Conservation (phyloP, 2,329 filamentous ascomycete species). For the Hirsutella minnesotensis region DNA sequence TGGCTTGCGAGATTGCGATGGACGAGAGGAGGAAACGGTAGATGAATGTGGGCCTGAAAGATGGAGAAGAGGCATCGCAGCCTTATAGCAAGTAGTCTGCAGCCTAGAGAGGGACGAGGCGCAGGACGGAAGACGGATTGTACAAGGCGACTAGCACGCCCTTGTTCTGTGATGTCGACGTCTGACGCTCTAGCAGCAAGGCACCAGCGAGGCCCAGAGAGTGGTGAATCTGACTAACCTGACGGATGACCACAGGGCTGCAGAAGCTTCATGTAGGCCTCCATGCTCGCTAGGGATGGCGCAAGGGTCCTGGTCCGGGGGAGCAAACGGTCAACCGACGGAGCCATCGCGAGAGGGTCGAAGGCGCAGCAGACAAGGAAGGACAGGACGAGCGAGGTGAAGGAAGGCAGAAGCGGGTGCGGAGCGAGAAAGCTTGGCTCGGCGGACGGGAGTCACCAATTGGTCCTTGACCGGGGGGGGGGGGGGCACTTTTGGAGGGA, state of each 20-base stretch:
- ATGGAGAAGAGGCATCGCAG: conserved; percentile 32
- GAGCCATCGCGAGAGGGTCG: conserved; percentile 1
- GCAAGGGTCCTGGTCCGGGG: neutral
- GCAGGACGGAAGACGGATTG: neutral
- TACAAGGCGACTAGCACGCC: neutral
- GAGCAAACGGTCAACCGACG: neutral
- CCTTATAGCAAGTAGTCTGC: conserved; percentile 33
- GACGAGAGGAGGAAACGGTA: neutral
- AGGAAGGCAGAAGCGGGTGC: neutral
- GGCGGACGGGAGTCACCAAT: conserved; percentile 1
- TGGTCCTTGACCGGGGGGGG: conserved; percentile 1
- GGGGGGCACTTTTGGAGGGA: neutral
- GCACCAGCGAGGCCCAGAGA: conserved; percentile 11
- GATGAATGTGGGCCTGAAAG: conserved; percentile 1
- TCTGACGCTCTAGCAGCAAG: conserved; percentile 8
- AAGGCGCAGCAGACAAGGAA: conserved; percentile 2
- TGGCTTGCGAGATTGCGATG: neutral
- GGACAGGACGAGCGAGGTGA: neutral
- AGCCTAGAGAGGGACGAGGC: conserved; percentile 2
- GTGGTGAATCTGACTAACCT: conserved; percentile 15
- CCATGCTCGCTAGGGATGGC: neutral
- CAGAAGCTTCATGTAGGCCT: conserved; percentile 14
- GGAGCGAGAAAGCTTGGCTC: neutral
- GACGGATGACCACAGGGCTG: conserved; percentile 16
- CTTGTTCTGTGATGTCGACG: neutral